Percentiles rank a stretch among this genome's conserved stretches.
These are phyloP conservation scores for Ganoderma leucocontextum DNA, from an alignment of 1,284 basidiomycete species.

Conservation along the genomic window DNA sequence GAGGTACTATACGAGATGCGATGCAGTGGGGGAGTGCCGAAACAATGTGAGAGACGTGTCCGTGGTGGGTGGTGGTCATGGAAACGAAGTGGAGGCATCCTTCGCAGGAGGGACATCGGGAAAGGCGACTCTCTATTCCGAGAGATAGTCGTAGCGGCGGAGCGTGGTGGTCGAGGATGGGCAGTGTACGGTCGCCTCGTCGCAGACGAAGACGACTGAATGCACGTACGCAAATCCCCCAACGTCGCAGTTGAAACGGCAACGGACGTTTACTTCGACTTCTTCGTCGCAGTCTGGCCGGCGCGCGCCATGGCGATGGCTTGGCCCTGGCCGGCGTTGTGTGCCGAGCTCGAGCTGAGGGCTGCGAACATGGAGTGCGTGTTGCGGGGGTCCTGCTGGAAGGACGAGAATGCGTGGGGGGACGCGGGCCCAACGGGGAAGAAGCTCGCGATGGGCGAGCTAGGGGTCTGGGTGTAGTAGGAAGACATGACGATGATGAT, in stretches of 20 bases:
- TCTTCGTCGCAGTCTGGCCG: conserved; percentile 5
- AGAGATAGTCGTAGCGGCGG: neutral
- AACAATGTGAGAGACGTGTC: conserved; percentile 6
- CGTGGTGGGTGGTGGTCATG: conserved; percentile 11
- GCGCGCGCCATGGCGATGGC: conserved; percentile 14
- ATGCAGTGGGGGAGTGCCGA: conserved; percentile 14
- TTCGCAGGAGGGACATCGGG: neutral
- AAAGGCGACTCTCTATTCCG: neutral
- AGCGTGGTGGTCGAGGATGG: neutral
- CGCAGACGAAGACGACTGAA: conserved; percentile 18
- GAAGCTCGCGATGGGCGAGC: conserved; percentile 43
- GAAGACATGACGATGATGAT: conserved; percentile 39
- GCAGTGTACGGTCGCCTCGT: conserved; percentile 7
- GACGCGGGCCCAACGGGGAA: conserved; percentile 47
- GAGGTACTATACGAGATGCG: conserved; percentile 16
- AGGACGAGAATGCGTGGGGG: conserved; percentile 65
- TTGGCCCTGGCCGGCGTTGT: conserved; percentile 28
- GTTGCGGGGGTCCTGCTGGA: conserved; percentile 75
- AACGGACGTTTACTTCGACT: neutral
- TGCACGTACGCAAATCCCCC: neutral
- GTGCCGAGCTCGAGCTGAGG: conserved; percentile 45
- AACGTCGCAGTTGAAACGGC: neutral
- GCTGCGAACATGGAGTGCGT: conserved; percentile 70
- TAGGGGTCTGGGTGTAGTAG: conserved; percentile 42
- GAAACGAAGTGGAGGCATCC: conserved; percentile 3